Evolutionary conservation across 805 yeast genomes (phyloP), one percentile per base, ranked within the genome.

Genomic region (Monosporozyma unispora): DNA sequence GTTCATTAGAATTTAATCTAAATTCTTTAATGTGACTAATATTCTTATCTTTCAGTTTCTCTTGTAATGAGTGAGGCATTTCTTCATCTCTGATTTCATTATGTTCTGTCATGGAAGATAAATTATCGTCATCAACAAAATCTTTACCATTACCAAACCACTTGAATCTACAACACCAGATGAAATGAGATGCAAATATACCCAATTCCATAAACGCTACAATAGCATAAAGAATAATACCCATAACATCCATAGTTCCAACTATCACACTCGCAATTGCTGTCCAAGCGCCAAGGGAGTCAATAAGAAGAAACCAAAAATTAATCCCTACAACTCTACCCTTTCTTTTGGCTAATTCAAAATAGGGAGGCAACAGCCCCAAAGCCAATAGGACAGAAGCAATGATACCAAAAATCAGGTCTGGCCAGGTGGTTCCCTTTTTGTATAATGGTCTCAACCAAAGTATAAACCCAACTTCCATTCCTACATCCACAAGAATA

Each of bases 311-410:
- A 54, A 91, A 91, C 2, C 84, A 56, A 60, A 91, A 89, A 62
- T 89, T 89, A 59, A 91, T 84, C 0, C 98, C 98, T 3, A 89
- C 80, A 2, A 91, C 97, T 33, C 84, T 70, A 1, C 97, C 97
- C 47, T 78, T 66, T 54, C 96, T 74, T 60, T 87, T 86, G 29
- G 80, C 76, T 23, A 91, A 69, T 63, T 91, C 97, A 57, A 80
- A 81, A 63, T 90, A 91, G 4, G 97, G 96, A 0, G 97, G 97
- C 0, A 91, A 54, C 33, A 91, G 72, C 0, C 98, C 98, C 2
- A 76, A 61, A 0, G 85, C 93, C 8, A 91, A 69, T 18, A 87
- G 62, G 0, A 90, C 71, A 1, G 93, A 79, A 0, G 97, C 96
- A 16, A 87, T 53, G 27, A 87, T 77, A 12, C 97, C 97, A 57